Conservation (phyloP, 352 stramenopile genomes). For the Phytophthora palmivora region DNA sequence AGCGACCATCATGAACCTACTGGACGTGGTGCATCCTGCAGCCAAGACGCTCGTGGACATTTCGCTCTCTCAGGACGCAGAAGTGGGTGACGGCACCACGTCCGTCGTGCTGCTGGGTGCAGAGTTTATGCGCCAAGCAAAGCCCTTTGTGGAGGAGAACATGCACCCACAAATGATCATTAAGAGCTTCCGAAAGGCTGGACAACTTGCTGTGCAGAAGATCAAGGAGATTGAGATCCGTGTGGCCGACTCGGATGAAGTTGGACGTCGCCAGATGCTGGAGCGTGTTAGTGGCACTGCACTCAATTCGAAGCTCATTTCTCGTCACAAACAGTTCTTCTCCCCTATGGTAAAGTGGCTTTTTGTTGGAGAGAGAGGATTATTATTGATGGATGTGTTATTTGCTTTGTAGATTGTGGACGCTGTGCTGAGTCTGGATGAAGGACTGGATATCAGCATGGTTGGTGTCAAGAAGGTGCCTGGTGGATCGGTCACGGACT, state of each 20-base stretch:
- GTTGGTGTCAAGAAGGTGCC: conserved; percentile 99
- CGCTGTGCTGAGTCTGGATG: conserved; percentile 93
- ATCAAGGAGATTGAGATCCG: conserved; percentile 88
- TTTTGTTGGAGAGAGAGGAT: background rate
- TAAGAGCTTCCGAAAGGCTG: conserved; percentile 90
- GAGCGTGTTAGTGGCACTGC: conserved; percentile 95
- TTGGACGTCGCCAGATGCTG: conserved; percentile 89
- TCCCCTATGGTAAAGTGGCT: conserved; percentile 91
- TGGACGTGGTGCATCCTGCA: conserved; percentile 99
- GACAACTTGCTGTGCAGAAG: conserved; percentile 83
- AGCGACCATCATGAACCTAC: conserved; percentile 98
- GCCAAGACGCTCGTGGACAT: conserved; percentile 99
- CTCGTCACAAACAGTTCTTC: conserved; percentile 97
- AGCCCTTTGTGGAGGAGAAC: conserved; percentile 98
- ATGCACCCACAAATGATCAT: conserved; percentile 94
- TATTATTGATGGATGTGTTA: conserved; percentile 2
- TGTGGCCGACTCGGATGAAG: conserved; percentile 79
- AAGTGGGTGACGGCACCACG: conserved; percentile 95
- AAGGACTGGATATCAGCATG: conserved; percentile 90
- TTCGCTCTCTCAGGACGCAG: conserved; percentile 91
- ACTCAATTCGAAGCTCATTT: conserved; percentile 99
- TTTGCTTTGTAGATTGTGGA: conserved; percentile 90
- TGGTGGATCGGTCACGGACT: conserved; percentile 97
- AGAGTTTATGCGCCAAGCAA: conserved; percentile 97
- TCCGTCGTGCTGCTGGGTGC: conserved; percentile 97